phyloP scores from a whole-genome alignment of 2,329 filamentous ascomycete species.

The Fusarium longipes region DNA sequence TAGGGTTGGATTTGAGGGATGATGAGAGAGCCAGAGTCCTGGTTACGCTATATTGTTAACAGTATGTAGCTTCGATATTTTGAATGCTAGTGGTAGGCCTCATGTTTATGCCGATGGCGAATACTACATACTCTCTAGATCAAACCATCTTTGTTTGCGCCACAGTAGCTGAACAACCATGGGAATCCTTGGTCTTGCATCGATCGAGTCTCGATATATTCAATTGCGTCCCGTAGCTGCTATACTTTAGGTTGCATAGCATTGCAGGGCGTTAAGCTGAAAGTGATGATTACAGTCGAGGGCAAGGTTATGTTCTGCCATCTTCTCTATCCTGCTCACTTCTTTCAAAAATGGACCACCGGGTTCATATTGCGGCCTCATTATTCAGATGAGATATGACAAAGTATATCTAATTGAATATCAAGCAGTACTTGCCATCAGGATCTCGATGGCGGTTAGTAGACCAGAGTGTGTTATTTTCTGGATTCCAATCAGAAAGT shows the following conservation, averaged over 20 bases:
- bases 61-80: neutral
- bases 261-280: constrained; percentile 16
- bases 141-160: constrained; percentile 2
- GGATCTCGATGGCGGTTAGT: neutral
- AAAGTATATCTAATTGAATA: neutral
- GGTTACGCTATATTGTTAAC: neutral
- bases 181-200: constrained; percentile 25
- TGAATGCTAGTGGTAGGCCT: constrained; percentile 25
- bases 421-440: neutral
- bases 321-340: neutral
- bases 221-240: constrained; percentile 6
- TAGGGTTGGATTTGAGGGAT: constrained; percentile 1
- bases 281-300: neutral
- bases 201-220: neutral
- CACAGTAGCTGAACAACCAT: constrained; percentile 10
- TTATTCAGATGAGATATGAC: neutral
- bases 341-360: neutral
- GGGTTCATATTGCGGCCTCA: neutral
- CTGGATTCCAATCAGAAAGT: neutral
- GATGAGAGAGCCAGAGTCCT: neutral
- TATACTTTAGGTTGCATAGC: constrained; percentile 7
- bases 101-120: constrained; percentile 15
- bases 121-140: constrained; percentile 8
- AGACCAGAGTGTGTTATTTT: neutral
- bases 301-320: neutral